A percentile compares a stretch with the other conserved stretches of the same genome.
Conservation (phyloP, 257 asterid species). For the Gentiana dahurica region DNA sequence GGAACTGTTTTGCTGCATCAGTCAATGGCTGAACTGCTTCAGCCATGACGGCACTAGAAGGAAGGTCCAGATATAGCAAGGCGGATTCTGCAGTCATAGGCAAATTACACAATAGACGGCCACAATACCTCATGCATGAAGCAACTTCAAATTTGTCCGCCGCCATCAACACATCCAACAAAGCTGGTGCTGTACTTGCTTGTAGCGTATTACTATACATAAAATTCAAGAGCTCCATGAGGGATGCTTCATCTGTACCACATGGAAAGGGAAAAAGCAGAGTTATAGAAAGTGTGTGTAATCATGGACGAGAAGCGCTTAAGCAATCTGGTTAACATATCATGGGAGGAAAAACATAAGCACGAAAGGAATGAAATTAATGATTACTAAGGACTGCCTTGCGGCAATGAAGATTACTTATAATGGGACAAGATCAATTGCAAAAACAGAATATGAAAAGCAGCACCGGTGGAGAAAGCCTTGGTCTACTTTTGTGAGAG, state of each 20-base stretch:
- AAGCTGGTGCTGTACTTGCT: slow-evolving; percentile 61
- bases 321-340: too few species aligned
- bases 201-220: slow-evolving; percentile 77
- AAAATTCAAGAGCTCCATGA: slow-evolving; percentile 94
- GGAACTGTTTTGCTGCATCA: slow-evolving; percentile 79
- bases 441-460: too few species aligned
- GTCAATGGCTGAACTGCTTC: slow-evolving; percentile 94
- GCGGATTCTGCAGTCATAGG: slow-evolving; percentile 92
- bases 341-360: too few species aligned
- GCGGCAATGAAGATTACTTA: too few species aligned
- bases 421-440: too few species aligned
- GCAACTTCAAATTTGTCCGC: slow-evolving; percentile 99
- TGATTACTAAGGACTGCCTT: too few species aligned
- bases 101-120: slow-evolving; percentile 66
- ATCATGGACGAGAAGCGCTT: too few species aligned
- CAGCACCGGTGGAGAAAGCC: too few species aligned
- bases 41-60: slow-evolving; percentile 76
- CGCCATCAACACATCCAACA: slow-evolving; percentile 88
- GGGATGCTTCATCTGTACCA: slow-evolving; percentile 90
- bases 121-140: slow-evolving; percentile 94
- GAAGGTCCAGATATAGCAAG: slow-evolving; percentile 80
- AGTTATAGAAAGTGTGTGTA: too few species aligned
- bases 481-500: too few species aligned
- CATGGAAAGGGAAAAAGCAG: slow-evolving; percentile 10
- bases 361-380: too few species aligned